A percentile compares a stretch with the other conserved stretches of the same genome.
phyloP scores from a whole-genome alignment of 306 rosid genomes.

The Cicer cuneatum region DNA sequence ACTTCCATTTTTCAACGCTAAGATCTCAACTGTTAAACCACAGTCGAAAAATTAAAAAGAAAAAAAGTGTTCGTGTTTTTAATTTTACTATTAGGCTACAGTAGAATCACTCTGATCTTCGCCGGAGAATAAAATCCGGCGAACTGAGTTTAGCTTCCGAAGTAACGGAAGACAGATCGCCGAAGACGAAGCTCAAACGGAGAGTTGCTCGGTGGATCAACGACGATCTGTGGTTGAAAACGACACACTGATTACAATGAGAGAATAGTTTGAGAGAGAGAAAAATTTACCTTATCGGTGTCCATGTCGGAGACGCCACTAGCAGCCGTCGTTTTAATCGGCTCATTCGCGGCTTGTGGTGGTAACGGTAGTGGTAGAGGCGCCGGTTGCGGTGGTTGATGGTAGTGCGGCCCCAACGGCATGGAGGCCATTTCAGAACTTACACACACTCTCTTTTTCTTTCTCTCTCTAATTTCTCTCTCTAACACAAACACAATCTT shows the following conservation, averaged over 20 bases:
- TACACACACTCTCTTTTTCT: conserved; percentile 19
- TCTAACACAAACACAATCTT: conserved; percentile 4
- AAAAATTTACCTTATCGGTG: conserved; percentile 65
- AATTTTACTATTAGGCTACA: conserved; percentile 5
- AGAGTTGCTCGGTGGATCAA: conserved; percentile 56
- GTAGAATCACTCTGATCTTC: conserved; percentile 38
- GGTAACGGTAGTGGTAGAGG: conserved; percentile 44
- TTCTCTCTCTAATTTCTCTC: conserved; percentile 26
- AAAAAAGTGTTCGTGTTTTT: background rate
- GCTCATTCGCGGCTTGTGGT: conserved; percentile 52
- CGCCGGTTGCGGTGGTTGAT: conserved; percentile 53
- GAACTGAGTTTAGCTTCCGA: conserved; percentile 43
- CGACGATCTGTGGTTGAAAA: conserved; percentile 47
- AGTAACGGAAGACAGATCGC: conserved; percentile 59
- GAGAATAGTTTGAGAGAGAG: conserved; percentile 17
- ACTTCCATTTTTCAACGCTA: conserved; percentile 35
- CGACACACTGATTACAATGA: conserved; percentile 29
- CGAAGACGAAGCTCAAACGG: conserved; percentile 40
- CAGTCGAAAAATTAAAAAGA: background rate
- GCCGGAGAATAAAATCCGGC: conserved; percentile 45
- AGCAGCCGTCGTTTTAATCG: conserved; percentile 47
- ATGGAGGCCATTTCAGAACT: conserved; percentile 70
- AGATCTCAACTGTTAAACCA: conserved; percentile 38
- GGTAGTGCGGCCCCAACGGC: conserved; percentile 75
- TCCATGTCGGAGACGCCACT: conserved; percentile 65